Evolutionary conservation across 2,329 filamentous ascomycete genomes (phyloP).

Genomic region (Aspergillus sp.): DNA sequence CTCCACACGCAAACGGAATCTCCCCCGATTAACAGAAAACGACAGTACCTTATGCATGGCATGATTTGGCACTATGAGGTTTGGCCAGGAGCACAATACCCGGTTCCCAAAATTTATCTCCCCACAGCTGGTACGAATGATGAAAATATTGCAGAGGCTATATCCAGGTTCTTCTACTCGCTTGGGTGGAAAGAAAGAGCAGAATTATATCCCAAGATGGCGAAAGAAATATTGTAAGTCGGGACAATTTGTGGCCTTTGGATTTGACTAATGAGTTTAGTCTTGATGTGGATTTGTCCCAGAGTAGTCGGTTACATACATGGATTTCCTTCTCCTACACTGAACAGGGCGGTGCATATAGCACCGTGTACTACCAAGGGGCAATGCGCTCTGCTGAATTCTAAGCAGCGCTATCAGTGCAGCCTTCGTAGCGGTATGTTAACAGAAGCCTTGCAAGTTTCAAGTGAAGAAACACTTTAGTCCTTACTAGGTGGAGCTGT

Average conservation of each 20-base stretch:
- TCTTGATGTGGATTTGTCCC: not conserved
- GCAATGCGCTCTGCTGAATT: too few relatives aligned
- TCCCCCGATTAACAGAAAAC: too few relatives aligned
- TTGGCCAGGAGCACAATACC: not conserved
- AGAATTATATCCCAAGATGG: not conserved
- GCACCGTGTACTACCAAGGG: conserved; percentile 6
- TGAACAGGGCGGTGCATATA: conserved; percentile 1
- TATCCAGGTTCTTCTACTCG: conserved; percentile 1
- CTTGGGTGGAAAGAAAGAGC: not conserved
- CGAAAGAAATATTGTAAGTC: not conserved
- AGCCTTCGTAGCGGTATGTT: too few relatives aligned
- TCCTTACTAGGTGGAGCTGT: too few relatives aligned
- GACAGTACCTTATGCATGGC: too few relatives aligned
- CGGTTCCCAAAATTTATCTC: conserved; percentile 2
- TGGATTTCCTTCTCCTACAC: conserved; percentile 8
- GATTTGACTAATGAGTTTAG: not conserved
- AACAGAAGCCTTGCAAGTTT: too few relatives aligned
- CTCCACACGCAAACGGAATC: not conserved
- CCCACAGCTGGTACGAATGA: conserved; percentile 4
- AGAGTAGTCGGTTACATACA: not conserved
- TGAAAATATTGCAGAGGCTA: not conserved
- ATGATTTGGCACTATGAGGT: conserved; percentile 5
- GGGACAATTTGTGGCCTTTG: not conserved
- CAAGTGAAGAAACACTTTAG: too few relatives aligned
- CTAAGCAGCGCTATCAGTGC: too few relatives aligned